Base-by-base conservation (phyloP, 2,329 filamentous ascomycete genomes). In the Hymenoscyphus infarciens region DNA sequence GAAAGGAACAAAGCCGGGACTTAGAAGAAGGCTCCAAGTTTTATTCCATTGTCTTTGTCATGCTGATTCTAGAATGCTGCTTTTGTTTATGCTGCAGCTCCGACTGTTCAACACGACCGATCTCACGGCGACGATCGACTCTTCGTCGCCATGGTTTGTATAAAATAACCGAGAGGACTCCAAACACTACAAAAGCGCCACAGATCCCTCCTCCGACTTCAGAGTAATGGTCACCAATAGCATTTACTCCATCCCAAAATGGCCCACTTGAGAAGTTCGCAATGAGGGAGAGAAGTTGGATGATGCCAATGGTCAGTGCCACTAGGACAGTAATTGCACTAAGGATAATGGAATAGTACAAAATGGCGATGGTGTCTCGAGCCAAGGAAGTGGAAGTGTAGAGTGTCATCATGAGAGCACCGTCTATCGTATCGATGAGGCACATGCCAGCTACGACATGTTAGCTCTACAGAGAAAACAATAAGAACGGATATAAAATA, bases 231-330 rank as follows among this genome's bases (percentile, higher is more conserved):
- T 97, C 91, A 0, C 90, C 87, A 0, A 89, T 86, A 0, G 81
- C 83, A 57, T 86, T 83, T 0, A 98, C 89, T 0, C 92, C 93
- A 59, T 96, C 87, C 95, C 95, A 98, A 75, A 98, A 97, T n/a
- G 75, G 76, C 0, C 92, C 92, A 16, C 82, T 77, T 0, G 89
- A 88, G 0, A 94, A 87, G 70, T 93, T 91, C 60, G 91, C 80
- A 1, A 92, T 81, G 10, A 98, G 80, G 1, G 87, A 92, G 11
- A 98, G 79, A 0, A 97, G 78, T 75, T 99, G 95, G 27, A 98
- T 83, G 16, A 89, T 80, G 25, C 94, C 94, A 69, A 98, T 96
- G 31, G 95, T 88, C 3, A 74, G 70, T 1, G 69, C 72, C 1
- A 74, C 70, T 6, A 77, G 63, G 5, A 76, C 74, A 1, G 70